phyloP scores from a whole-genome alignment of 495 filamentous ascomycete genomes.

The Trichoderma gamsii region DNA sequence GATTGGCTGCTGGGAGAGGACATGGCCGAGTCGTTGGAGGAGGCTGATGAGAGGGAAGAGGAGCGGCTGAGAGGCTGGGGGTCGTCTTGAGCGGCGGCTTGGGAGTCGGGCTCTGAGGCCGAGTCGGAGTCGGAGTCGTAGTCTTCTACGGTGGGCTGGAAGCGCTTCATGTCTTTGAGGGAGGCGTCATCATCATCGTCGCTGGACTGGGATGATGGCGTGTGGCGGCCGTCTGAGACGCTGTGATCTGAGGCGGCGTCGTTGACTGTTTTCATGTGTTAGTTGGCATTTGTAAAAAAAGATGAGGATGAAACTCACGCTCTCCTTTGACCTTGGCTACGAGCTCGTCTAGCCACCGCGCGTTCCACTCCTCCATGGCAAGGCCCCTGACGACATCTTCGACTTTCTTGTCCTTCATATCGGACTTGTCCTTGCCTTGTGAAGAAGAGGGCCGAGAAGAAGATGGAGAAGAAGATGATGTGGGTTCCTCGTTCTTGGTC shows the following conservation, averaged over 20 bases:
- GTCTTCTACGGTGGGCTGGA: constrained; percentile 3
- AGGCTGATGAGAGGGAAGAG: neutral
- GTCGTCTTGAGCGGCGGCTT: neutral
- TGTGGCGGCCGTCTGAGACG: neutral
- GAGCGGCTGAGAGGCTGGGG: neutral
- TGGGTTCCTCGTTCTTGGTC: neutral
- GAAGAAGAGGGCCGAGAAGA: neutral
- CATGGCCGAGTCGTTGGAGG: neutral
- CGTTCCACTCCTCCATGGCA: constrained; percentile 10
- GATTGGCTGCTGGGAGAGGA: neutral
- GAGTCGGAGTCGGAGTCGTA: neutral
- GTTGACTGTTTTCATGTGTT: neutral
- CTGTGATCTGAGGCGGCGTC: neutral
- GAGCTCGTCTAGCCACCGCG: constrained; percentile 1
- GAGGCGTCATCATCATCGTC: neutral
- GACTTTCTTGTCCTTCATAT: constrained; percentile 6
- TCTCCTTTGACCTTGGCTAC: constrained; percentile 7
- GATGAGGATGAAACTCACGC: neutral
- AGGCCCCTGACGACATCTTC: constrained; percentile 8
- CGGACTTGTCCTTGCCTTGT: neutral
- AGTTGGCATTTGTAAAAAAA: neutral
- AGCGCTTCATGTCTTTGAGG: neutral
- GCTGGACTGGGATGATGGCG: neutral
- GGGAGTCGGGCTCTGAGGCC: neutral
- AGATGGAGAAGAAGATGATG: neutral